A percentile compares a stretch with the other conserved stretches of the same genome.
phyloP scores from a whole-genome alignment of 257 asterid genomes.

The Ballota nigra region DNA sequence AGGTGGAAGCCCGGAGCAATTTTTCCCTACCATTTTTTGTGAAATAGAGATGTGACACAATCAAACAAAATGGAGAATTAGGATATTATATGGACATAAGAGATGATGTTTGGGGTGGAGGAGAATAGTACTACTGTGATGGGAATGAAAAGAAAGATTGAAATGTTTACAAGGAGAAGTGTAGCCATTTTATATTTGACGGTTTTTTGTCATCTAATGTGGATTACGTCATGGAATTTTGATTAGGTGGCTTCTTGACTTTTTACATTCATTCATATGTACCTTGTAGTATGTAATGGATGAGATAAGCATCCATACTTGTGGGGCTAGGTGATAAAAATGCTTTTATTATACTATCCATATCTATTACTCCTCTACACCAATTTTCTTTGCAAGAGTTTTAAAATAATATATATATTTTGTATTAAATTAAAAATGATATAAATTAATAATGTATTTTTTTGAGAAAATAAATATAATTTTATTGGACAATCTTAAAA shows the following conservation, averaged over 20 bases:
- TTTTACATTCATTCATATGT: slow-evolving; percentile 15
- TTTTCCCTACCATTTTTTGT: slow-evolving; percentile 50
- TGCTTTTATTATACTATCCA: slow-evolving; percentile 21
- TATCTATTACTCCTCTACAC: background rate
- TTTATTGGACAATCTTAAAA: no score
- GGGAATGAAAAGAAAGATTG: slow-evolving; percentile 37
- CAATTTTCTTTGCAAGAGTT: no score
- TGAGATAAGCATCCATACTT: slow-evolving; percentile 32
- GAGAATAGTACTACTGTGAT: slow-evolving; percentile 13
- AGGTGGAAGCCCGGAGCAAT: slow-evolving; percentile 66
- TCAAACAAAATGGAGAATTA: no score
- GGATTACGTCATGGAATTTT: slow-evolving; percentile 21
- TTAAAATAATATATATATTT: no score
- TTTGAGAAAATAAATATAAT: no score
- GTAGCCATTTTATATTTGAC: slow-evolving; percentile 40
- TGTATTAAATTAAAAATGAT: no score
- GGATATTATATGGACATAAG: background rate
- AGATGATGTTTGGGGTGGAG: background rate
- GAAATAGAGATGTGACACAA: background rate
- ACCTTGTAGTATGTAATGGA: slow-evolving; percentile 24
- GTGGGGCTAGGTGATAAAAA: slow-evolving; percentile 24
- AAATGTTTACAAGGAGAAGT: slow-evolving; percentile 60
- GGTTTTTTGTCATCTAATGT: slow-evolving; percentile 40
- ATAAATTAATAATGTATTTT: no score
- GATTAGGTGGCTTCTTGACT: slow-evolving; percentile 41